Evolutionary conservation across 1,284 basidiomycete genomes (phyloP).

Genomic region (Trametes sp.): DNA sequence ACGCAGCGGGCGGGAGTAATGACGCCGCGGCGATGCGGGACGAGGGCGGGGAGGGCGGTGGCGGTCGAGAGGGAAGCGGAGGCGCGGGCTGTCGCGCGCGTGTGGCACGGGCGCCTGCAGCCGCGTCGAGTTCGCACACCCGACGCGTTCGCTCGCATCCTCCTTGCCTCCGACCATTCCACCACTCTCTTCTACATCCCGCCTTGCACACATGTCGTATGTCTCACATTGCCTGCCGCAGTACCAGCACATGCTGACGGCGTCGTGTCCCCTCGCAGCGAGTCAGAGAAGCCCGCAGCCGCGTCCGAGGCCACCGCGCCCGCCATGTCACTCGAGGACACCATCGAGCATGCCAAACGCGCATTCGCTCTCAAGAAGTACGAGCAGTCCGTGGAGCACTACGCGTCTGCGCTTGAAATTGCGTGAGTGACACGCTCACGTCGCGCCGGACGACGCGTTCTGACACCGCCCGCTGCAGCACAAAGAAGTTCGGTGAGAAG

Average conservation of each 20-base stretch:
- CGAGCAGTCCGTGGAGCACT: constrained; percentile 86
- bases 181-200: constrained; percentile 13
- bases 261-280: constrained; percentile 3
- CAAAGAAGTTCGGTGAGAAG: constrained; percentile 74
- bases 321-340: constrained; percentile 55
- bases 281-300: constrained; percentile 26
- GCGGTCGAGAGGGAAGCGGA: neutral
- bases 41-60: constrained; percentile 18
- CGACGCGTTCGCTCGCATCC: constrained; percentile 28
- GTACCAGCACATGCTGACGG: neutral
- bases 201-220: constrained; percentile 25
- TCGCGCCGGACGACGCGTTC: constrained; percentile 22
- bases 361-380: constrained; percentile 89
- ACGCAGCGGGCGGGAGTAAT: neutral
- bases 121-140: constrained; percentile 23
- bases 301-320: constrained; percentile 23
- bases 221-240: constrained; percentile 11
- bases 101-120: constrained; percentile 23
- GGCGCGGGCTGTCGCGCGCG: constrained; percentile 5
- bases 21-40: constrained; percentile 14
- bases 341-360: constrained; percentile 80
- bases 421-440: constrained; percentile 56
- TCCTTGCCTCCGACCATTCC: constrained; percentile 20
- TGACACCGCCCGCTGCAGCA: constrained; percentile 52
- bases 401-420: constrained; percentile 84